A percentile compares a stretch with the other conserved stretches of the same genome.
phyloP scores from a whole-genome alignment of 805 yeast species.

The Candida tallmaniae region DNA sequence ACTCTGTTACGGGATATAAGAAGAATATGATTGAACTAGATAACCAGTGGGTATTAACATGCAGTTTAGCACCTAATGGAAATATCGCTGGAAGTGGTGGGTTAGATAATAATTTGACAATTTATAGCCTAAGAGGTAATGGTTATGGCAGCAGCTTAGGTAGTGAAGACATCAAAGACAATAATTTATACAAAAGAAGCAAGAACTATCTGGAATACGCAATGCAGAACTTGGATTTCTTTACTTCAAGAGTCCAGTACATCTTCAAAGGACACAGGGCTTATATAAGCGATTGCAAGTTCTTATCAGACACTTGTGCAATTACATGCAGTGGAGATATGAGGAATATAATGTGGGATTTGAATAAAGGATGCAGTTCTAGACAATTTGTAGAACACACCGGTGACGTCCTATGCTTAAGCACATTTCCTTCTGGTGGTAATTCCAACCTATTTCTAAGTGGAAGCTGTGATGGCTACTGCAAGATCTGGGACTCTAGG shows the following conservation, averaged over 20 bases:
- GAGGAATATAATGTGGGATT: conserved; percentile 79
- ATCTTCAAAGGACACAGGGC: conserved; percentile 78
- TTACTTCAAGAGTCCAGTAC: conserved; percentile 33
- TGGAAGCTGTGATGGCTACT: conserved; percentile 66
- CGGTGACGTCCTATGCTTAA: conserved; percentile 62
- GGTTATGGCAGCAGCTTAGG: background rate
- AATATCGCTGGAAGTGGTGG: conserved; percentile 76
- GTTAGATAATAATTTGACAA: conserved; percentile 70
- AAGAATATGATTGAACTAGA: conserved; percentile 66
- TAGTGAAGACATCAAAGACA: background rate
- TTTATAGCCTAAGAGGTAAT: conserved; percentile 42
- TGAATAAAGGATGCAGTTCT: conserved; percentile 50
- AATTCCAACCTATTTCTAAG: conserved; percentile 42
- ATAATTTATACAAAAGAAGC: conserved; percentile 1
- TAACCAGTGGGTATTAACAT: conserved; percentile 73
- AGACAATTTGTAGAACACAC: conserved; percentile 61
- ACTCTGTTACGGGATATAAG: conserved; percentile 66
- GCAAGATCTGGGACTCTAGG: conserved; percentile 63
- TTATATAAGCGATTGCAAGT: conserved; percentile 71
- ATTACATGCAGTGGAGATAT: conserved; percentile 80
- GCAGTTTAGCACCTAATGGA: conserved; percentile 68
- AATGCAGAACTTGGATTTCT: conserved; percentile 1
- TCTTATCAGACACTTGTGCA: conserved; percentile 51
- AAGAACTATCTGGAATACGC: no score
- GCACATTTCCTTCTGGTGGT: conserved; percentile 16